Conservation (phyloP, 495 filamentous ascomycete genomes). For the Lichenothelia convexa region DNA sequence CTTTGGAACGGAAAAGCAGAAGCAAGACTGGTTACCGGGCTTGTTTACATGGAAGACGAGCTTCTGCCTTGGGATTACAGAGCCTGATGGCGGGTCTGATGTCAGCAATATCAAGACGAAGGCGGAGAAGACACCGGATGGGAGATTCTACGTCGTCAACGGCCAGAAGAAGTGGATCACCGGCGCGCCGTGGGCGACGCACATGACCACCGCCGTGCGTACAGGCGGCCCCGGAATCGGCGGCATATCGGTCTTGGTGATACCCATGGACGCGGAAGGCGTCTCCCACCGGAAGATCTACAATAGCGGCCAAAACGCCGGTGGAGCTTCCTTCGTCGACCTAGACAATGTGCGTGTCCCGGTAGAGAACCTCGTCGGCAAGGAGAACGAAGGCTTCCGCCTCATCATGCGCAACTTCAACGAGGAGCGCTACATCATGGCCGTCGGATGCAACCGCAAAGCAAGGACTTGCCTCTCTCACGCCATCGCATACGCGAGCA, state of each 20-base stretch:
- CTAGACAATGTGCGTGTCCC: conserved; percentile 1
- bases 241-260: conserved; percentile 34
- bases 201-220: conserved; percentile 34
- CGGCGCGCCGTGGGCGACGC: conserved; percentile 34
- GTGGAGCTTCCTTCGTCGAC: background rate
- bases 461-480: background rate
- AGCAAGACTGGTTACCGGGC: conserved; percentile 29
- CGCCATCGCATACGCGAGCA: conserved; percentile 17
- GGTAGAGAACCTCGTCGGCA: background rate
- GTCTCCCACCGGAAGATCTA: conserved; percentile 19
- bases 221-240: conserved; percentile 30
- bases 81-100: conserved; percentile 35
- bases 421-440: background rate
- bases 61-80: conserved; percentile 38
- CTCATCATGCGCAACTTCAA: conserved; percentile 2
- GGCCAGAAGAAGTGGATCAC: conserved; percentile 43
- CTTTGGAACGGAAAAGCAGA: conserved; percentile 32
- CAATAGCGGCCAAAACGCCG: conserved; percentile 7
- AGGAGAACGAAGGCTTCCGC: conserved; percentile 1
- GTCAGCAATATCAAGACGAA: conserved; percentile 35
- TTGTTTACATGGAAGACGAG: conserved; percentile 29
- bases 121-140: conserved; percentile 24
- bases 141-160: conserved; percentile 35
- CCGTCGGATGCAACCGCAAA: background rate
- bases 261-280: conserved; percentile 28